Conservation (phyloP, 208 protist genomes). For the Trypanosoma theileri region DNA sequence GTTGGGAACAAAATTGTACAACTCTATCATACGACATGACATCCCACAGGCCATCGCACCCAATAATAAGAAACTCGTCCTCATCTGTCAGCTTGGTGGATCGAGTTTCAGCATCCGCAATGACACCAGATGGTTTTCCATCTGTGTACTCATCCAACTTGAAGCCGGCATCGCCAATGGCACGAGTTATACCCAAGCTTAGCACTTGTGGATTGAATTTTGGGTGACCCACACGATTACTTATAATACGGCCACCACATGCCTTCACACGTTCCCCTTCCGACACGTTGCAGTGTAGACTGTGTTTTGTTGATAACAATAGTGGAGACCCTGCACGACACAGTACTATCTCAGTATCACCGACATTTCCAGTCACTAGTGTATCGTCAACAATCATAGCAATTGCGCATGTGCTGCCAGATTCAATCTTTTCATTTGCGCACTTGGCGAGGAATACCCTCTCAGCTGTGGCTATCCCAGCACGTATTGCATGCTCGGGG, state of each 20-base stretch:
- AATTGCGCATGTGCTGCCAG: slow-evolving; percentile 83
- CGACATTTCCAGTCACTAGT: slow-evolving; percentile 87
- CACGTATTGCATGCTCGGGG: slow-evolving; percentile 69
- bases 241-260: slow-evolving; percentile 87
- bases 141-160: slow-evolving; percentile 85
- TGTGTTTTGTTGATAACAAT: slow-evolving; percentile 86
- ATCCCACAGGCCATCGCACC: slow-evolving; percentile 94
- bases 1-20: slow-evolving; percentile 70
- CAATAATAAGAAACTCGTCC: slow-evolving; percentile 92
- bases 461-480: slow-evolving; percentile 88
- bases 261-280: slow-evolving; percentile 85
- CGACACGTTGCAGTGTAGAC: slow-evolving; percentile 59
- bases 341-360: slow-evolving; percentile 85
- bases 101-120: slow-evolving; percentile 66
- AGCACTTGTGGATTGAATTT: slow-evolving; percentile 87
- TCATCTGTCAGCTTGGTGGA: slow-evolving; percentile 66
- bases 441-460: slow-evolving; percentile 57
- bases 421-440: slow-evolving; percentile 78
- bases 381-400: slow-evolving; percentile 83
- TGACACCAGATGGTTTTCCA: slow-evolving; percentile 78
- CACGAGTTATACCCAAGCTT: slow-evolving; percentile 91
- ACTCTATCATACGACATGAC: slow-evolving; percentile 92
- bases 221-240: slow-evolving; percentile 93
- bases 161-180: slow-evolving; percentile 95
- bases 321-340: slow-evolving; percentile 67